Base-by-base conservation (phyloP, 208 protist genomes). In the Vickermania spadyakhi region DNA sequence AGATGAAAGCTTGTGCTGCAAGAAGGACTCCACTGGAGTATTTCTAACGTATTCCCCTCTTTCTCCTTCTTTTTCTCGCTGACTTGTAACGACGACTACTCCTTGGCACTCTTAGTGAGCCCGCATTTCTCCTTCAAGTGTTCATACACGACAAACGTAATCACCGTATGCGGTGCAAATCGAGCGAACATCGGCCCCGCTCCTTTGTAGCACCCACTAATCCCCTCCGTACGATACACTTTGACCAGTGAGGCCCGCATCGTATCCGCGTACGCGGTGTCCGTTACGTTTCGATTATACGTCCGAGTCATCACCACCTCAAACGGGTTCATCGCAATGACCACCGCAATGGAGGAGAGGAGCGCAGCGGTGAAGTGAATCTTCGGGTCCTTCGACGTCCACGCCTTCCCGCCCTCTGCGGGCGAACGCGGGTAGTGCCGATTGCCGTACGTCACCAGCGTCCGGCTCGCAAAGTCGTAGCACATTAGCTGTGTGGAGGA, bases 171-270 rank as follows among this genome's bases (percentile, higher is more conserved):
- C 42, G 83, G 83, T 7, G 70, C 79, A 14, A 68, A 75, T 54
- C 83, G 76, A 18, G 64, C 60, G 55, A 83, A 83, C 2, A 85
- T 64, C 5, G 83, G 73, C 26, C 67, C 41, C 18, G 66, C 72
- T 18, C 83, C 83, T 65, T 90, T 90, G 75, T 87, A 90, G 55
- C 86, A 53, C n/a, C 79, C 83, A 21, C 58, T 52, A 21, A 84
- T 31, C n/a, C 83, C 83, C 57, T 90, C 83, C 18, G 83, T 69
- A 5, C 69, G 56, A 54, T 70, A 85, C 18, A 90, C 69, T 49
- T 72, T 64, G 61, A 62, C 62, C 54, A 71, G 7, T 26, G 25
- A 36, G 28, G 13, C 50, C 5, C 25, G 21, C 2, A 60, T 5
- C 25, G 42, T 60, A 30, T 66, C 36, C 28, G 49, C 28, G 7